Conservation (phyloP, 2,329 filamentous ascomycete species). For the Cercospora zeae-maydis region DNA sequence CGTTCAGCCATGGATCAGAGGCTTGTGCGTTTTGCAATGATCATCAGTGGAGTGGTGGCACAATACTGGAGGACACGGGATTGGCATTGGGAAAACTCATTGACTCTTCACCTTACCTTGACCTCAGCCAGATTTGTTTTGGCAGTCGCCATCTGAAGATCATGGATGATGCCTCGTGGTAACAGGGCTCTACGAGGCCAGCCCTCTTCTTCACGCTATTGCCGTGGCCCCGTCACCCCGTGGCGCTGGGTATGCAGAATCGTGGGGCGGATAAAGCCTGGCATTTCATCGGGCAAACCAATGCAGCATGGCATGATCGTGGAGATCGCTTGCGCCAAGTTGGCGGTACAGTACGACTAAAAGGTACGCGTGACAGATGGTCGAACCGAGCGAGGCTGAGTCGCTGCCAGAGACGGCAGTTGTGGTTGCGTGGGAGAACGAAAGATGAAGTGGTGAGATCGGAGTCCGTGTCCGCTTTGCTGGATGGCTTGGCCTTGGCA, state of each 20-base stretch:
- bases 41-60: background rate
- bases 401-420: background rate
- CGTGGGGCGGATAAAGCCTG: conserved; percentile 6
- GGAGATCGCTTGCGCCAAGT: background rate
- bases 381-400: background rate
- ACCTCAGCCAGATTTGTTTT: background rate
- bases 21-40: background rate
- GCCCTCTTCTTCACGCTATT: background rate
- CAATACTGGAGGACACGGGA: background rate
- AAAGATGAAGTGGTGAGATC: background rate
- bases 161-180: background rate
- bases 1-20: background rate
- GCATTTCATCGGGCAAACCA: background rate
- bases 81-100: background rate
- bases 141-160: background rate
- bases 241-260: background rate
- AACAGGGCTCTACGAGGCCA: background rate
- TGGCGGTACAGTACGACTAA: background rate
- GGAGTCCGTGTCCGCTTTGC: background rate
- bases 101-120: background rate
- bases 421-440: background rate
- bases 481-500: background rate
- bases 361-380: background rate
- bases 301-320: conserved; percentile 1
- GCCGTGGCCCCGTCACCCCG: background rate